Percentiles rank a stretch among this genome's conserved stretches.
Evolutionary conservation across 2,329 filamentous ascomycete genomes (phyloP).

Genomic region (Exophiala sp.): DNA sequence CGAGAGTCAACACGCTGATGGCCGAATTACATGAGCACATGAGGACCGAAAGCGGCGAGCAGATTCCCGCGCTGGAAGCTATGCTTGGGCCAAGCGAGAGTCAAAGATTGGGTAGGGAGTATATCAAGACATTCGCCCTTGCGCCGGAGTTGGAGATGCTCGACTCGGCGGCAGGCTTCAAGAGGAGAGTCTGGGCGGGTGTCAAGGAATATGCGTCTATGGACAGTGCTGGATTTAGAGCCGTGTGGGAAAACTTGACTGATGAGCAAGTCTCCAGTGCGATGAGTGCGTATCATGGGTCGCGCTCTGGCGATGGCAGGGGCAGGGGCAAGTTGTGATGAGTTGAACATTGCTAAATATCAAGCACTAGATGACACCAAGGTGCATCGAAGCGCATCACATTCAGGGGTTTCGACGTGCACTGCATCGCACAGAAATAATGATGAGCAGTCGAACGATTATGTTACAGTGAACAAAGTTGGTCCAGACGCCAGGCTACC

Average conservation of each 20-base stretch:
- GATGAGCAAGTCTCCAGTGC: not conserved
- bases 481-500: too few relatives aligned
- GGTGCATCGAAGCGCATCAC: too few relatives aligned
- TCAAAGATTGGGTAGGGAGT: conserved; percentile 19
- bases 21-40: conserved; percentile 23
- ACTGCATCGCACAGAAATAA: too few relatives aligned
- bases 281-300: too few relatives aligned
- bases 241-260: conserved; percentile 7
- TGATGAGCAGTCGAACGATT: too few relatives aligned
- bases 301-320: too few relatives aligned
- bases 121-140: conserved; percentile 18
- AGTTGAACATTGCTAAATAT: too few relatives aligned
- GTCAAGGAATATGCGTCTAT: conserved; percentile 15
- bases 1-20: conserved; percentile 6
- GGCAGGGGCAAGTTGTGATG: too few relatives aligned
- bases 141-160: conserved; percentile 19
- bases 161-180: not conserved
- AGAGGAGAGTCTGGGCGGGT: conserved; percentile 13
- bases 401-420: too few relatives aligned
- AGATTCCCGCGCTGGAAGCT: conserved; percentile 20
- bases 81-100: conserved; percentile 14
- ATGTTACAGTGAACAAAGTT: too few relatives aligned
- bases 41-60: conserved; percentile 20
- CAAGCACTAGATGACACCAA: too few relatives aligned
- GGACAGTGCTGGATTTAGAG: conserved; percentile 10